A percentile compares a stretch with the other conserved stretches of the same genome.
These are phyloP conservation scores for Saccharomyces uvarum DNA, from an alignment of 1,139 yeast species.

Conservation along the genomic window DNA sequence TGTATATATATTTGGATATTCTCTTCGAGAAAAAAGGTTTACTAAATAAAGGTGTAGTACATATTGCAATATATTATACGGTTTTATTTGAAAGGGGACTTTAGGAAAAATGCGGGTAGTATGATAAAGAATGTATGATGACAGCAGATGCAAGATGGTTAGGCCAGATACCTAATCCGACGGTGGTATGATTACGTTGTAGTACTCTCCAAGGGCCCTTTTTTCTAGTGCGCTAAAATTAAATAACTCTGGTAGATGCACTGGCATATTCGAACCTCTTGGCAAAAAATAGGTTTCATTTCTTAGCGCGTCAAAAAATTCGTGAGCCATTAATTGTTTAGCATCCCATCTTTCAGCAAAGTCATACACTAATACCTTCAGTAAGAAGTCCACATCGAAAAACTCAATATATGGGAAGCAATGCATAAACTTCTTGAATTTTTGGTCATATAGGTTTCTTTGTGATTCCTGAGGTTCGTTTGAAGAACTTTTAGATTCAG, in stretches of 20 bases:
- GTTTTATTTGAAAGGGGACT: neutral
- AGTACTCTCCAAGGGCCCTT: neutral
- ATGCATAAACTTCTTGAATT: neutral
- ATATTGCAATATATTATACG: neutral
- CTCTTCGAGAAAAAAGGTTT: neutral
- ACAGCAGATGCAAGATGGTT: neutral
- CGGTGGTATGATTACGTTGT: neutral
- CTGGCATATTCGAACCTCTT: neutral
- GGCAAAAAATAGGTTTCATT: neutral
- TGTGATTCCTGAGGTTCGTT: neutral
- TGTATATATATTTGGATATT: neutral
- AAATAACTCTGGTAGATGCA: neutral
- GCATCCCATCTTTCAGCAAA: neutral
- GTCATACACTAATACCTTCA: neutral
- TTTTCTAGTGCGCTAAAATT: neutral
- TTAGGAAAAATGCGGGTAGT: neutral
- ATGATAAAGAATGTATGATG: neutral
- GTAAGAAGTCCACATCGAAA: neutral
- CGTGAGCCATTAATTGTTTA: neutral
- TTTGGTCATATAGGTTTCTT: neutral
- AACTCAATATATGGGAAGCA: neutral
- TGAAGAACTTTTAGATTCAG: neutral
- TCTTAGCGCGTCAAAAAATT: neutral
- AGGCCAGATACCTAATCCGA: neutral
- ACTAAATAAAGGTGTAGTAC: neutral